These are phyloP conservation scores for Hemileccinum impolitum DNA, from an alignment of 768 basidiomycete genomes.

Conservation along the genomic window DNA sequence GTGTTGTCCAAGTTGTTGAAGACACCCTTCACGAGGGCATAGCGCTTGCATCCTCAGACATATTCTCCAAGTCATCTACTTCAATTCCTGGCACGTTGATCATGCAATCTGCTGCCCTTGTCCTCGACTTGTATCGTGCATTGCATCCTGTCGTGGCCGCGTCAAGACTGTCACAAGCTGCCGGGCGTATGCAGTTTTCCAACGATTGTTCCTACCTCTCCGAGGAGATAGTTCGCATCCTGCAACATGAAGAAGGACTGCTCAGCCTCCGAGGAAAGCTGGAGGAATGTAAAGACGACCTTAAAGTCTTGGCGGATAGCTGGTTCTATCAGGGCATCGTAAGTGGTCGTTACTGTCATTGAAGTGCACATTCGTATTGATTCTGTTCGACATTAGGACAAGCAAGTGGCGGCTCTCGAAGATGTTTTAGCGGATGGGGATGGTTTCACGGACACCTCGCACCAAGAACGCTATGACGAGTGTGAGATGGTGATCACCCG, in stretches of 20 bases:
- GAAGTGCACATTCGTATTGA: not conserved
- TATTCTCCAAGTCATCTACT: conserved; percentile 40
- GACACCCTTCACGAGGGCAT: conserved; percentile 65
- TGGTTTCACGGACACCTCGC: conserved; percentile 65
- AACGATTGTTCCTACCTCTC: conserved; percentile 78
- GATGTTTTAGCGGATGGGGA: conserved; percentile 51
- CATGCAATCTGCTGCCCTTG: conserved; percentile 55
- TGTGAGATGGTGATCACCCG: conserved; percentile 68
- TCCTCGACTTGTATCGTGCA: conserved; percentile 78
- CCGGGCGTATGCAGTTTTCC: conserved; percentile 66
- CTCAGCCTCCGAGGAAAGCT: conserved; percentile 43
- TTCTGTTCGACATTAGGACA: conserved; percentile 16
- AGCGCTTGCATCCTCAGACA: conserved; percentile 54
- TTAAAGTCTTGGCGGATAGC: conserved; percentile 59
- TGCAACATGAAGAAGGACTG: conserved; percentile 27
- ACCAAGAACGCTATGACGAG: conserved; percentile 73
- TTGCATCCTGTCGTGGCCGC: conserved; percentile 66
- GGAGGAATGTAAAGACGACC: conserved; percentile 45
- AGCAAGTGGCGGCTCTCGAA: conserved; percentile 23
- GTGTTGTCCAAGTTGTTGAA: conserved; percentile 54
- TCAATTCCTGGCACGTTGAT: conserved; percentile 52
- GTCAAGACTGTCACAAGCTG: conserved; percentile 45
- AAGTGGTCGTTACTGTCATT: conserved; percentile 26
- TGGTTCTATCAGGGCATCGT: conserved; percentile 74
- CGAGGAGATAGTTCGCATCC: conserved; percentile 38